Evolutionary conservation across 352 stramenopile species (phyloP), one percentile per base, ranked within the genome.

Genomic region (Salisapilia sapeloensis): DNA sequence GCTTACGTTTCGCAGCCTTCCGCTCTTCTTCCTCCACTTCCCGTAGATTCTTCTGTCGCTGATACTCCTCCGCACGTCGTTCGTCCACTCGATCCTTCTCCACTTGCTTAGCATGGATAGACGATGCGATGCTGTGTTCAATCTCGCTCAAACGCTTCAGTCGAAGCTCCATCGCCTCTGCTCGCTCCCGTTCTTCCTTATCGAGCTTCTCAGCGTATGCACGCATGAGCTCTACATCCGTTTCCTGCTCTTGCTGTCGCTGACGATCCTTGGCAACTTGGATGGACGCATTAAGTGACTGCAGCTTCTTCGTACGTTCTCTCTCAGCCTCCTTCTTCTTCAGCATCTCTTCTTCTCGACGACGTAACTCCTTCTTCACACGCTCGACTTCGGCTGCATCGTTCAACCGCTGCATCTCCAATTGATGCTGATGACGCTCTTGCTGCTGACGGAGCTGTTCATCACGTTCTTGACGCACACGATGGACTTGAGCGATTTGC

Each of bases 201-300:
- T 45, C 65, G 1, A 82, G 47, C 6, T 62, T 59, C 10, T 50
- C 54, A 6, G 65, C 65, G 35, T 82, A 82, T 20, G 47, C 60
- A 21, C 77, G 57, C 65, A 82, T 82, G 22, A 82, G 52, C 35
- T 77, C 52, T 16, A 77, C 59, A 29, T 82, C 65, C 19, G 72
- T 52, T 23, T 54, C 42, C 30, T 75, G 59, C 27, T 82, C 65
- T 18, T 56, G 46, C 5, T 39, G 15, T 33, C 60, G 62, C 9
- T 39, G 24, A 19, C 49, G 44, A 6, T 42, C 40, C 43, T 78
- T 81, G 11, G 49, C 33, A 7, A 48, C 24, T 13, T 72, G 48
- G 6, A 66, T 58, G 5, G 53, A 38, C 3, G 45, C 42, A 38
- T 75, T 81, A 33, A 78, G 61, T 1, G 46, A 37, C 26, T 71